Base-by-base conservation (phyloP, 1,139 yeast species). In the Zygotorulaspora mrakii region DNA sequence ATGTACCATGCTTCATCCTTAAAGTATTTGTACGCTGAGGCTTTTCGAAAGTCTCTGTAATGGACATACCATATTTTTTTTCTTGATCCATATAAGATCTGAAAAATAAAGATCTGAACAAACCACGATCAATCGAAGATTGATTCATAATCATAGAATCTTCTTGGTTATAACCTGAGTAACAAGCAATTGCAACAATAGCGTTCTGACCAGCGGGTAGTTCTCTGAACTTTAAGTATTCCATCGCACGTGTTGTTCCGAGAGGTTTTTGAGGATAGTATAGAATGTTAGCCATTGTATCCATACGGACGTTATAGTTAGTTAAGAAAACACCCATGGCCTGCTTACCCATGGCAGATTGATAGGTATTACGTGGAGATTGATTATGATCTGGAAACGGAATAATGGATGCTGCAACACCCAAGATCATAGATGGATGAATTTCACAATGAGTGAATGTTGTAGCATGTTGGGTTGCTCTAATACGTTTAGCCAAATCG, bases 121-220 rank as follows among this genome's bases (percentile, higher is more conserved):
- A 72, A 40, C 99, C 99, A 61, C 98, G 76, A 66, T 91, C 99
- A 61, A 91, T 91, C 26, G 96, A 85, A 17, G 95, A 83, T 70
- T 91, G 99, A 66, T 91, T 91, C 99, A 91, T 91, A 71, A 91
- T 91, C 94, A 91, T 88, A 34, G 98, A 94, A 83, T 91, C 99
- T 83, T 91, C 99, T 75, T 91, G 99, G 68, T 91, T 91, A 68
- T 91, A 91, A 62, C 99, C 99, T 31, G 95, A 85, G 69, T 91
- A 91, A 76, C 98, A 94, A 30, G 95, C 77, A 74, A 91, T 91
- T 27, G 98, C 98, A 35, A 91, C 99, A 66, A 91, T 81, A 26
- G 98, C 98, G 62, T 91, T 91, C 70, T 91, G 99, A 45, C 99
- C 99, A 41, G 99, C 98, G 35, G 99, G 99, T 52, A 91, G 74